A percentile compares a stretch with the other conserved stretches of the same genome.
phyloP scores from a whole-genome alignment of 1,139 yeast genomes.

The Saccharomyces hybrid region DNA sequence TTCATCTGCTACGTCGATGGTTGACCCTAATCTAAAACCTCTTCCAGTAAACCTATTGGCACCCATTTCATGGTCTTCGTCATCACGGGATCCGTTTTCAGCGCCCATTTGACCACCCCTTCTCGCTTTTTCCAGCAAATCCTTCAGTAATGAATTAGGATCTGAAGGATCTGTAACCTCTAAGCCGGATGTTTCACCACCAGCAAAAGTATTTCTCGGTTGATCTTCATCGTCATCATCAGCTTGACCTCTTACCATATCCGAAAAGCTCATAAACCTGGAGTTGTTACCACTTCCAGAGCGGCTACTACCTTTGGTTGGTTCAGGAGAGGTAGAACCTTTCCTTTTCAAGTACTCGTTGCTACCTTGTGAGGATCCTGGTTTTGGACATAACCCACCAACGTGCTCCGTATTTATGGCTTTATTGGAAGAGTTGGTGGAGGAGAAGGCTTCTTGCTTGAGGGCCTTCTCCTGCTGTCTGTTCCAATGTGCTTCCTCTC shows the following conservation, averaged over 20 bases:
- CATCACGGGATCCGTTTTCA: slow-evolving; percentile 30
- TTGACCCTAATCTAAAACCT: slow-evolving; percentile 69
- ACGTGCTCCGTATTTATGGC: not conserved
- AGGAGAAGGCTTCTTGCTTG: not conserved
- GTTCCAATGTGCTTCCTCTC: not conserved
- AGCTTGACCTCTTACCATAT: slow-evolving; percentile 38
- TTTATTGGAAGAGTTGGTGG: not conserved
- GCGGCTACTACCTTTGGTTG: slow-evolving; percentile 1
- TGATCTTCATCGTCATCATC: slow-evolving; percentile 60
- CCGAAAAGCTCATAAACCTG: slow-evolving; percentile 44
- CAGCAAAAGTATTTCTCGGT: slow-evolving; percentile 68
- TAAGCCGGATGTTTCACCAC: slow-evolving; percentile 90
- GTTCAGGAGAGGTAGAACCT: slow-evolving; percentile 1
- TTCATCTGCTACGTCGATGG: slow-evolving; percentile 35
- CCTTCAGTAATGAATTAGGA: slow-evolving; percentile 44
- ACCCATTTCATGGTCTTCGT: slow-evolving; percentile 24
- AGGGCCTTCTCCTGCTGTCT: not conserved
- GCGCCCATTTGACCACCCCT: slow-evolving; percentile 36
- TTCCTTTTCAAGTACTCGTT: not conserved
- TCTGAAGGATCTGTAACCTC: slow-evolving; percentile 89
- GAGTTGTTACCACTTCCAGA: slow-evolving; percentile 20
- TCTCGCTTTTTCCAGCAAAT: slow-evolving; percentile 53
- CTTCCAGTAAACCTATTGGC: slow-evolving; percentile 46
- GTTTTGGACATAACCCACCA: not conserved
- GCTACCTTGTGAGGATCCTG: not conserved